Evolutionary conservation across 2,329 filamentous ascomycete species (phyloP).

Genomic region (Sporothrix brunneoviolacea): DNA sequence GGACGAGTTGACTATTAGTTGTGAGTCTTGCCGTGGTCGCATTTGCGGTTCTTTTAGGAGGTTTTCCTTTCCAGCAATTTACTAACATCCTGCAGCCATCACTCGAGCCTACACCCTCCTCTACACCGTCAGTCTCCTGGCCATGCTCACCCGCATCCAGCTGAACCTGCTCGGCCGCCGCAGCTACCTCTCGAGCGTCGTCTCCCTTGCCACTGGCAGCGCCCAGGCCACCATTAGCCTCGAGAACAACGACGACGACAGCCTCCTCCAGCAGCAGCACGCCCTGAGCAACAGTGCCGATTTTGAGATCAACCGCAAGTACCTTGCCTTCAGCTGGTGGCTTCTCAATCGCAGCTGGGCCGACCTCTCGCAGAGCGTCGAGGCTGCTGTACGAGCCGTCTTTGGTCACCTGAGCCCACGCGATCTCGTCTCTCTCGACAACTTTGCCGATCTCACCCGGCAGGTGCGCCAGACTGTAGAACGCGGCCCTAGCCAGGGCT

Average conservation of each 20-base stretch:
- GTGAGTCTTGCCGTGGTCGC: conserved; percentile 56
- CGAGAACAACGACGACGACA: conserved; percentile 89
- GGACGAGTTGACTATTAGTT: conserved; percentile 95
- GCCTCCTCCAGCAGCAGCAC: conserved; percentile 34
- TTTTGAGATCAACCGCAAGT: conserved; percentile 91
- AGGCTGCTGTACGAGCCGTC: conserved; percentile 77
- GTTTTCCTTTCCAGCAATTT: too few species aligned
- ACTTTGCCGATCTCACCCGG: conserved; percentile 71
- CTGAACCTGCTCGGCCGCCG: conserved; percentile 92
- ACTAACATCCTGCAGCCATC: conserved; percentile 53
- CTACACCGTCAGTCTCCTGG: conserved; percentile 84
- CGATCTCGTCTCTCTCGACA: conserved; percentile 77
- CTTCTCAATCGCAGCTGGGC: conserved; percentile 85
- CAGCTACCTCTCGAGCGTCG: conserved; percentile 92
- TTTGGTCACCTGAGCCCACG: conserved; percentile 86
- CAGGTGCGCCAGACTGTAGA: conserved; percentile 82
- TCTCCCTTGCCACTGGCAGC: conserved; percentile 75
- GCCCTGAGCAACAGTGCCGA: conserved; percentile 69
- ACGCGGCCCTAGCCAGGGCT: conserved; percentile 25
- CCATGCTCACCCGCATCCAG: conserved; percentile 88
- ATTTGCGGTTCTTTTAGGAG: too few species aligned
- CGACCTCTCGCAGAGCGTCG: conserved; percentile 72
- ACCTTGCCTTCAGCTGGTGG: conserved; percentile 98
- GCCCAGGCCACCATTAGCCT: conserved; percentile 73
- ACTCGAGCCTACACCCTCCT: conserved; percentile 85